A percentile compares a stretch with the other conserved stretches of the same genome.
Evolutionary conservation across 2,329 filamentous ascomycete genomes (phyloP).

Genomic region (Mycosphaerella arachidis): DNA sequence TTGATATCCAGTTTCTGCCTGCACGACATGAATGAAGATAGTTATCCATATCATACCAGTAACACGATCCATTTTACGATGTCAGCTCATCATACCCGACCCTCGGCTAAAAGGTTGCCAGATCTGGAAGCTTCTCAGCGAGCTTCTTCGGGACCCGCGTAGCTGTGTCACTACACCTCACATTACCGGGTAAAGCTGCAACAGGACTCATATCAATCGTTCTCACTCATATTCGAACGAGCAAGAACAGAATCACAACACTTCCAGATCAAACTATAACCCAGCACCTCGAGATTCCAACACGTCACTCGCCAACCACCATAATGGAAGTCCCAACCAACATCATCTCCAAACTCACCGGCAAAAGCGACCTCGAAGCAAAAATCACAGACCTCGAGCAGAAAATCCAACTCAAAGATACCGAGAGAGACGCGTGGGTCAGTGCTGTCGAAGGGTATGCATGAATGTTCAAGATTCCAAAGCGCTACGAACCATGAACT

Average conservation of each 20-base stretch:
- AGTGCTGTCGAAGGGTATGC: constrained; percentile 1
- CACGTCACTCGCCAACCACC: neutral
- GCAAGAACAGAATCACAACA: neutral
- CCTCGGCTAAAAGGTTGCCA: neutral
- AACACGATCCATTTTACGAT: neutral
- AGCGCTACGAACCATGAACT: no score
- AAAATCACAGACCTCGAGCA: neutral
- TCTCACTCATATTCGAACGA: neutral
- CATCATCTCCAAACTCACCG: neutral
- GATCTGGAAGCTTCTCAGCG: neutral
- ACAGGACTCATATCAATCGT: neutral
- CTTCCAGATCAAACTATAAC: neutral
- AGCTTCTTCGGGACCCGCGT: neutral
- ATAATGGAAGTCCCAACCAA: neutral
- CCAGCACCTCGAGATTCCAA: neutral
- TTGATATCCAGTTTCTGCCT: constrained; percentile 6
- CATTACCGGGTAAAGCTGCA: neutral
- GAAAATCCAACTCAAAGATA: neutral
- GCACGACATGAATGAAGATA: constrained; percentile 2
- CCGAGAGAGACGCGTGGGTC: neutral
- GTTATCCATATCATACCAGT: neutral
- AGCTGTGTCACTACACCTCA: neutral
- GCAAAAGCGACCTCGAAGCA: neutral
- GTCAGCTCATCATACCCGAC: neutral
- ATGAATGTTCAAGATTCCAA: no score